Conservation (phyloP, 345 rosid genomes). For the Cardamine chenopodiifolia region DNA sequence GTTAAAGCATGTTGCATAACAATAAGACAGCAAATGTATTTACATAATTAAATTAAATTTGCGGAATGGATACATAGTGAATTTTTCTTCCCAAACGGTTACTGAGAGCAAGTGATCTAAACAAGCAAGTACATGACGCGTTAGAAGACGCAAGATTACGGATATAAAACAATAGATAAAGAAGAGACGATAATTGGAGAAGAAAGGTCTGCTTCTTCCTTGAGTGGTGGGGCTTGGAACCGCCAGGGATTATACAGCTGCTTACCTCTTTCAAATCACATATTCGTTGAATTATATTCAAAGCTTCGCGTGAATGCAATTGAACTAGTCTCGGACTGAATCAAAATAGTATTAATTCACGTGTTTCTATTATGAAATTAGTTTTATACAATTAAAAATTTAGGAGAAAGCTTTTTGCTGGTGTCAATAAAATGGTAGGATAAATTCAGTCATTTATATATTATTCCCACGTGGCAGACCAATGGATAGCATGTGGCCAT, state of each 20-base stretch:
- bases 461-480: constrained; percentile 6
- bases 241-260: not conserved
- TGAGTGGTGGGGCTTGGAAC: no score
- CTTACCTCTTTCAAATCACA: not conserved
- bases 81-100: not conserved
- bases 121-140: not conserved
- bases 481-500: constrained; percentile 26
- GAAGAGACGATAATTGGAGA: not conserved
- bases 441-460: not conserved
- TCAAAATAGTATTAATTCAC: not conserved
- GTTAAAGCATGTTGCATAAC: not conserved
- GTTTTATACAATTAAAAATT: not conserved
- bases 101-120: not conserved
- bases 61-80: not conserved
- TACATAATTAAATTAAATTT: not conserved
- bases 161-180: not conserved
- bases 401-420: not conserved
- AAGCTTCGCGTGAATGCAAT: not conserved
- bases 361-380: not conserved
- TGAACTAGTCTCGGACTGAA: not conserved
- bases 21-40: not conserved
- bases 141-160: no score
- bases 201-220: not conserved
- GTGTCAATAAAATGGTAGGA: not conserved
- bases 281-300: not conserved